Evolutionary conservation across 495 filamentous ascomycete species (phyloP).

Genomic region (Rhypophila decipiens): DNA sequence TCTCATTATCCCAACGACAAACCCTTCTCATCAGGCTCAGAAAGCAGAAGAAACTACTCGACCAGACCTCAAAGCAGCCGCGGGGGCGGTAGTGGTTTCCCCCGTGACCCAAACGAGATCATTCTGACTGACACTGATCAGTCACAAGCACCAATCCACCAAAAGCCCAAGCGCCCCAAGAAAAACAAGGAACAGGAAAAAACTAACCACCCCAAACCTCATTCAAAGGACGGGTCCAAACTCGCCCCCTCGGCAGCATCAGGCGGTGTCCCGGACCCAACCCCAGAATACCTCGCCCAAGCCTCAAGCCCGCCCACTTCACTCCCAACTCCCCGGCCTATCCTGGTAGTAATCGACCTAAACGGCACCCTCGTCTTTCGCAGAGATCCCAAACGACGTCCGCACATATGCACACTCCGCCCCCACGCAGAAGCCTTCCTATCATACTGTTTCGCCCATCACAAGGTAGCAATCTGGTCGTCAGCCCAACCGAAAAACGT

Average conservation of each 20-base stretch:
- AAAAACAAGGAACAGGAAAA: not conserved
- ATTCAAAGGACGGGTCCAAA: not conserved
- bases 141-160: not conserved
- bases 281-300: conserved; percentile 29
- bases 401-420: conserved; percentile 52
- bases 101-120: too few relatives aligned
- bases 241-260: conserved; percentile 30
- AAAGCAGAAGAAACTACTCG: too few relatives aligned
- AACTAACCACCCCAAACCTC: not conserved
- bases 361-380: conserved; percentile 86
- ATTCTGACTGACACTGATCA: too few relatives aligned
- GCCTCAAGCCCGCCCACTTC: conserved; percentile 16
- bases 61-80: too few relatives aligned
- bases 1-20: too few relatives aligned
- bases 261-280: conserved; percentile 44
- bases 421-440: conserved; percentile 62
- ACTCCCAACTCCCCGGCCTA: conserved; percentile 27
- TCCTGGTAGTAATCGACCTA: conserved; percentile 83
- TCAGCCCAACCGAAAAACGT: conserved; percentile 72
- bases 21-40: too few relatives aligned
- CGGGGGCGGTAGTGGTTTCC: too few relatives aligned
- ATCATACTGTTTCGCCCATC: conserved; percentile 54
- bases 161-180: not conserved
- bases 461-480: conserved; percentile 85
- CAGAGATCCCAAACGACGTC: conserved; percentile 42